These are phyloP conservation scores for Cryptosporidium sp. DNA, from an alignment of 169 alveolate genomes.

Conservation along the genomic window DNA sequence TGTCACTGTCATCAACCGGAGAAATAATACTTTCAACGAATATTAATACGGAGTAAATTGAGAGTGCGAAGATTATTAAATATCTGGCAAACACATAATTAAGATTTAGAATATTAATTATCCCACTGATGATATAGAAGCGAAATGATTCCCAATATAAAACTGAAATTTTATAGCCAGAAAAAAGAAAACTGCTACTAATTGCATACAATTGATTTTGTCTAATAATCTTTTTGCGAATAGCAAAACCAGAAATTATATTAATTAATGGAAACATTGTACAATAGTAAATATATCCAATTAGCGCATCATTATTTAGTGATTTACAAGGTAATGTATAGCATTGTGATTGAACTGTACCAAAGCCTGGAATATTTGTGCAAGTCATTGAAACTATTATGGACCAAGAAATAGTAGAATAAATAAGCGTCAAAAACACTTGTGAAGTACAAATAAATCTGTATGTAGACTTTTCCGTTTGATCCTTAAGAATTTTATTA, in stretches of 20 bases:
- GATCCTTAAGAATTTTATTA: slow-evolving; percentile 9
- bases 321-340: slow-evolving; percentile 48
- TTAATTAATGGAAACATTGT: slow-evolving; percentile 49
- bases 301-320: background rate
- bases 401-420: slow-evolving; percentile 27
- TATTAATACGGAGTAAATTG: slow-evolving; percentile 21
- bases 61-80: slow-evolving; percentile 30
- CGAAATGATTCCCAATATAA: slow-evolving; percentile 63
- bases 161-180: slow-evolving; percentile 46
- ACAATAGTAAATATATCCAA: slow-evolving; percentile 31
- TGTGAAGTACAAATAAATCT: slow-evolving; percentile 61
- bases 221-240: slow-evolving; percentile 25
- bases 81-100: slow-evolving; percentile 25
- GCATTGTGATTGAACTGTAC: slow-evolving; percentile 32
- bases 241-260: background rate
- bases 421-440: slow-evolving; percentile 36
- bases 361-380: slow-evolving; percentile 60
- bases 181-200: slow-evolving; percentile 66
- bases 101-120: slow-evolving; percentile 19
- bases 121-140: slow-evolving; percentile 1
- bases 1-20: slow-evolving; percentile 34
- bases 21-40: slow-evolving; percentile 49
- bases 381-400: slow-evolving; percentile 35
- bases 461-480: slow-evolving; percentile 57
- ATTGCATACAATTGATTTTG: slow-evolving; percentile 21